Base-by-base conservation (phyloP, 2,329 filamentous ascomycete genomes). In the Chrysoporthe cubensis region DNA sequence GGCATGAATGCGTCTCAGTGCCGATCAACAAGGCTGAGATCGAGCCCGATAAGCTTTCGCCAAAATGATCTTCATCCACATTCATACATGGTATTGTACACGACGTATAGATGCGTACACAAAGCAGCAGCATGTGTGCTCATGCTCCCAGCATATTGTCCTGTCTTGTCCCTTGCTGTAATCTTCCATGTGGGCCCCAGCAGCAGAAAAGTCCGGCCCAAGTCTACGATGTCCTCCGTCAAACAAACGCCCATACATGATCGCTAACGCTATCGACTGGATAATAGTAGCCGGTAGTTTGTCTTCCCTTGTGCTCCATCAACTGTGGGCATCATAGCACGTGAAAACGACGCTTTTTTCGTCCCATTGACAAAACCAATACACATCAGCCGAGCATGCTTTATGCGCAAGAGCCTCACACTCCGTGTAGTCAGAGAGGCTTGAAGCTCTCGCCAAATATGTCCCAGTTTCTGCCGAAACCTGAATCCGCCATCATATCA, bases 401-500 rank as follows among this genome's bases (percentile, higher is more conserved):
- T 21, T 11, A 7, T 11, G n/a, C 37, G 40, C 1, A 11, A 8
- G 18, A 18, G n/a, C 40, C 2, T 44, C 40, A 26, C 11, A 8
- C 21, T 3, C 9, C 42, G 13, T 60, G 2, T 7, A 57, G 18
- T 71, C 58, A 71, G 56, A 71, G 60, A 40, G 66, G 70, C 58
- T 65, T 62, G 62, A 64, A 66, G 34, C 63, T 67, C 68, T 56
- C 68, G 63, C 81, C 80, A 73, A 84, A 82, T 71, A 83, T 80
- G 72, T 81, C 79, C 80, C 81, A 84, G 67, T 84, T 81, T 43
- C 79, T 77, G 69, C 79, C 78, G 76, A 82, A 82, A 68, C 77
- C 79, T 70, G 82, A 78, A 66, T 82, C 79, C 65, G 81, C 81
- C 76, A 86, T 80, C 75, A 86, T 82, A 48, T 84, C 83, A 65